phyloP scores from a whole-genome alignment of 495 filamentous ascomycete species.

The Aspergillus wentii region DNA sequence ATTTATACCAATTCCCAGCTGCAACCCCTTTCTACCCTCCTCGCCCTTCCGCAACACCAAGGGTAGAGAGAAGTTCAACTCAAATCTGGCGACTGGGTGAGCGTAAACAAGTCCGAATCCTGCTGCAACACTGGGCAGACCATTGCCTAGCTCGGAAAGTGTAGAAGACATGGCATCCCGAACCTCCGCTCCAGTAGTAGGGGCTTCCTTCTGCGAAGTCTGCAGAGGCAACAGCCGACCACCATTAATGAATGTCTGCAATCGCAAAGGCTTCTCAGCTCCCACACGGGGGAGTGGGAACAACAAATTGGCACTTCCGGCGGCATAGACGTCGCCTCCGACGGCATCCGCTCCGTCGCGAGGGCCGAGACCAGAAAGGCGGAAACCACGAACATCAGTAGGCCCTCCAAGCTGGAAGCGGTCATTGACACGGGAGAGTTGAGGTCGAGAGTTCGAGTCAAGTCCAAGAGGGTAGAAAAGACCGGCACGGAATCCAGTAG shows the following conservation, averaged over 20 bases:
- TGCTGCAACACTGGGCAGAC: slow-evolving; percentile 78
- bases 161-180: slow-evolving; percentile 47
- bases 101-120: slow-evolving; percentile 92
- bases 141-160: slow-evolving; percentile 61
- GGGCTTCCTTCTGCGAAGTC: slow-evolving; percentile 45
- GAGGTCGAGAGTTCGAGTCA: slow-evolving; percentile 41
- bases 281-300: slow-evolving; percentile 78
- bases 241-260: slow-evolving; percentile 89
- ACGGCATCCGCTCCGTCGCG: slow-evolving; percentile 79
- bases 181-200: slow-evolving; percentile 51
- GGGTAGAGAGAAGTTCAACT: slow-evolving; percentile 90
- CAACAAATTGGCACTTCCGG: slow-evolving; percentile 77
- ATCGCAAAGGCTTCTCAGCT: slow-evolving; percentile 72
- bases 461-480: slow-evolving; percentile 59
- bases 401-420: slow-evolving; percentile 93
- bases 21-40: slow-evolving; percentile 82
- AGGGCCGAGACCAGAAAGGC: slow-evolving; percentile 80
- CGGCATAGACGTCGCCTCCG: slow-evolving; percentile 87
- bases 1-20: slow-evolving; percentile 89
- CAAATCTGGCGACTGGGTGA: slow-evolving; percentile 85
- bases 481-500: slow-evolving; percentile 57
- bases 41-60: slow-evolving; percentile 76
- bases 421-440: slow-evolving; percentile 80
- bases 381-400: slow-evolving; percentile 91
- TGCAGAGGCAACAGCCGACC: slow-evolving; percentile 77